Percentiles rank a stretch among this genome's conserved stretches.
Evolutionary conservation across 352 stramenopile species (phyloP).

Genomic region (Thalassiosira exigua): DNA sequence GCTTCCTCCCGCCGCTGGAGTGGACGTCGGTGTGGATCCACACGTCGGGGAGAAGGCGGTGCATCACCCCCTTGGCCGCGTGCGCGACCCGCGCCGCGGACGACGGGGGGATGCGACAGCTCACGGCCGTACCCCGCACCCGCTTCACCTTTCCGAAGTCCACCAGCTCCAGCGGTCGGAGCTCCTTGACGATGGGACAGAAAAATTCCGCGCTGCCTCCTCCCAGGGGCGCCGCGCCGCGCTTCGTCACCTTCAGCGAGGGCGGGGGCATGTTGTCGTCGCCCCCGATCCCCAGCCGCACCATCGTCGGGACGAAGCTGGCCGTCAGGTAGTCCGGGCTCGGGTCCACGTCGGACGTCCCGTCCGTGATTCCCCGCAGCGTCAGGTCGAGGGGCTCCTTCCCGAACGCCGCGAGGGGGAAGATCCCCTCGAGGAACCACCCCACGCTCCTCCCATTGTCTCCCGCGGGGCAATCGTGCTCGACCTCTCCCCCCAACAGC

Average conservation of each 20-base stretch:
- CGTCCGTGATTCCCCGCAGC: slow-evolving; percentile 96
- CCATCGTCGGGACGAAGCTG: slow-evolving; percentile 94
- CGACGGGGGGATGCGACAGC: slow-evolving; percentile 95
- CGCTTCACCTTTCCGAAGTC: slow-evolving; percentile 98
- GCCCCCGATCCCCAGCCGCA: slow-evolving; percentile 95
- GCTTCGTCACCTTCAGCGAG: slow-evolving; percentile 88
- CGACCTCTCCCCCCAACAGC: slow-evolving; percentile 92
- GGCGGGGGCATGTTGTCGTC: slow-evolving; percentile 56
- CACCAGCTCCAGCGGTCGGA: slow-evolving; percentile 93
- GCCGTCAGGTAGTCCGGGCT: slow-evolving; percentile 93
- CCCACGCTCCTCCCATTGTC: slow-evolving; percentile 87
- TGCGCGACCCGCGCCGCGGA: slow-evolving; percentile 98
- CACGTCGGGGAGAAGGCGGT: slow-evolving; percentile 98
- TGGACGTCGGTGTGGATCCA: slow-evolving; percentile 99
- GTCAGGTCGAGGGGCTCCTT: slow-evolving; percentile 94
- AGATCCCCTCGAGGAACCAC: slow-evolving; percentile 98
- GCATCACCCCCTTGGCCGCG: slow-evolving; percentile 93
- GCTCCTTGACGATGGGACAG: slow-evolving; percentile 93
- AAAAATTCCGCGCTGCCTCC: slow-evolving; percentile 90
- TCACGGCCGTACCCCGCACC: slow-evolving; percentile 95
- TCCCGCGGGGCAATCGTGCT: slow-evolving; percentile 92
- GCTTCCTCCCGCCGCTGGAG: slow-evolving; percentile 66
- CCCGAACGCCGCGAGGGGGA: slow-evolving; percentile 96
- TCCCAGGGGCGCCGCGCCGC: slow-evolving; percentile 87
- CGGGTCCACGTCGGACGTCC: slow-evolving; percentile 80